Evolutionary conservation across 2,329 filamentous ascomycete species (phyloP), one percentile per base, ranked within the genome.

Genomic region (Didymellaceae sp.): DNA sequence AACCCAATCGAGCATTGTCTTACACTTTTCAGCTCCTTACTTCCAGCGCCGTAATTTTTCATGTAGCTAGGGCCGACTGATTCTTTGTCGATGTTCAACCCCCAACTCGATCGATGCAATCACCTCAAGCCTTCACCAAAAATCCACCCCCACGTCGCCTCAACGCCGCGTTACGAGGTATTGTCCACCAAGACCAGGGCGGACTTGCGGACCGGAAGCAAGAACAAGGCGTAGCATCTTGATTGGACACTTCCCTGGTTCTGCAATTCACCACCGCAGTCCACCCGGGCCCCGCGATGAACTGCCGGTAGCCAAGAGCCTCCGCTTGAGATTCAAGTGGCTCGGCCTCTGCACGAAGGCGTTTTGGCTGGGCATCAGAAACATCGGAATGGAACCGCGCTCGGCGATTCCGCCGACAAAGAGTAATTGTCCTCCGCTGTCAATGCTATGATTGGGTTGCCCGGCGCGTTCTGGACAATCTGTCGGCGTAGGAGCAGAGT

Each of bases 221-320:
- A 5, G 17, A 11, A 10, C 14, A 11, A 16, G 16, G 38, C 1
- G 17, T 6, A n/a, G 14, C 21, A 8, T 1, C 17, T 7, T 42
- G 11, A 49, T 49, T 49, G 38, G 45, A n/a, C 9, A 20, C 11
- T 38, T 6, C 4, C 13, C 17, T 30, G 17, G 9, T 21, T 39
- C 32, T n/a, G n/a, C n/a, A n/a, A 16, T 11, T 28, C 13, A 50
- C 7, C 2, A 18, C 40, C 40, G 47, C n/a, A 45, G 47, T 51
- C 41, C 34, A 34, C 24, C 41, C 47, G 47, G 4, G 2, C 26
- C 14, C 41, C 33, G 25, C 18, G 6, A 18, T 31, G 14, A 38
- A 40, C 14, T 45, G 37, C 41, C 35, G 48, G n/a, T 5, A 24
- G 48, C 48, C 41, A 51, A 45, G 48, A 25, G 16, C 35, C n/a